Evolutionary conservation across 768 basidiomycete species (phyloP).

Genomic region (Cubamyces sp.): DNA sequence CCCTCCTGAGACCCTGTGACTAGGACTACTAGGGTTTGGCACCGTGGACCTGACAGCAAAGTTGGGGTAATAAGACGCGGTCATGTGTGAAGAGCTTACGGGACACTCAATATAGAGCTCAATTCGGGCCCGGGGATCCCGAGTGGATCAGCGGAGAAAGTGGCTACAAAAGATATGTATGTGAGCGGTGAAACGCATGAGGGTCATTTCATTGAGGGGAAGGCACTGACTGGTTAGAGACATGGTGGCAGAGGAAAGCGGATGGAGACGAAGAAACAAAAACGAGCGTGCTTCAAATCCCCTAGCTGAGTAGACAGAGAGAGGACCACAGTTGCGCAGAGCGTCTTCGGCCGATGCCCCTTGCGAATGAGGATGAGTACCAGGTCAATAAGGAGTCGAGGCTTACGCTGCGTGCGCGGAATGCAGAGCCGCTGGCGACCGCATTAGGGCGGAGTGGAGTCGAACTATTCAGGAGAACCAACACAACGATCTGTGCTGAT

Average conservation of each 20-base stretch:
- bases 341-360: too few species aligned
- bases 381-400: too few species aligned
- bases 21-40: background rate
- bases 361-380: too few species aligned
- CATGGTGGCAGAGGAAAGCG: slow-evolving; percentile 2
- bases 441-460: too few species aligned
- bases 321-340: too few species aligned
- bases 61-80: slow-evolving; percentile 1
- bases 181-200: background rate
- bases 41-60: background rate
- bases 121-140: background rate
- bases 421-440: too few species aligned
- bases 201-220: background rate
- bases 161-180: background rate
- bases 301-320: background rate
- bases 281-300: slow-evolving; percentile 5
- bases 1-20: background rate
- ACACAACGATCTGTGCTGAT: too few species aligned
- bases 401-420: too few species aligned
- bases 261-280: background rate
- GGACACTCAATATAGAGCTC: slow-evolving; percentile 6
- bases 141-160: slow-evolving; percentile 2
- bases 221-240: slow-evolving; percentile 1
- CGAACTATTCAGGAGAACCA: too few species aligned
- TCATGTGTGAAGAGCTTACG: background rate